A percentile compares a stretch with the other conserved stretches of the same genome.
Evolutionary conservation across 192 early-diverging fungal genomes (phyloP).

Genomic region (Coemansia sp.): DNA sequence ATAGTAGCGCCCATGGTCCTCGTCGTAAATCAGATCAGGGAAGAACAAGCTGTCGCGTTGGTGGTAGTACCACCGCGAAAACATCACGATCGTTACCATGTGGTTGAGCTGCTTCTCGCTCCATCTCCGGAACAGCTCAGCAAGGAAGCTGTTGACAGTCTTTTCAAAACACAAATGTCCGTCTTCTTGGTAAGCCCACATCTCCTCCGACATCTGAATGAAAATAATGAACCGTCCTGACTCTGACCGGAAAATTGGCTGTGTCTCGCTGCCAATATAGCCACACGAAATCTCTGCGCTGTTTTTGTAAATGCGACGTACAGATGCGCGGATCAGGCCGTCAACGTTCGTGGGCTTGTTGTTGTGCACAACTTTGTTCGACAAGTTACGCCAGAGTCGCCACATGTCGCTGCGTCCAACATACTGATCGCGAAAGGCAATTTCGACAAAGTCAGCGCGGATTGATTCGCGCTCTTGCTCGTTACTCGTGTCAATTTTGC

Average conservation of each 20-base stretch:
- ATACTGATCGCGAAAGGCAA: slow-evolving; percentile 88
- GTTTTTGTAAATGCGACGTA: slow-evolving; percentile 79
- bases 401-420: slow-evolving; percentile 94
- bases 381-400: slow-evolving; percentile 72
- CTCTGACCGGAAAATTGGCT: slow-evolving; percentile 88
- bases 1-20: slow-evolving; percentile 65
- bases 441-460: slow-evolving; percentile 78
- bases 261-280: slow-evolving; percentile 75
- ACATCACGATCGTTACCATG: slow-evolving; percentile 92
- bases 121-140: slow-evolving; percentile 87
- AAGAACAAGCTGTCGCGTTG: slow-evolving; percentile 50
- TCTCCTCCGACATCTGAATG: slow-evolving; percentile 95
- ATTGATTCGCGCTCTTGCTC: slow-evolving; percentile 53
- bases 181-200: slow-evolving; percentile 98
- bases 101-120: slow-evolving; percentile 80
- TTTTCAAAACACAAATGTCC: slow-evolving; percentile 95
- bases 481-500: slow-evolving; percentile 62
- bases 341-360: slow-evolving; percentile 73
- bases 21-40: slow-evolving; percentile 51
- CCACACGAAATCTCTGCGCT: slow-evolving; percentile 68
- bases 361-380: slow-evolving; percentile 69
- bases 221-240: slow-evolving; percentile 93
- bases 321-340: slow-evolving; percentile 71
- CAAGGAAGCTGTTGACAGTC: slow-evolving; percentile 84
- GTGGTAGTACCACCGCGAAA: slow-evolving; percentile 83